Evolutionary conservation across 1,139 yeast genomes (phyloP), one percentile per base, ranked within the genome.

Genomic region (Suhomyces maxii): DNA sequence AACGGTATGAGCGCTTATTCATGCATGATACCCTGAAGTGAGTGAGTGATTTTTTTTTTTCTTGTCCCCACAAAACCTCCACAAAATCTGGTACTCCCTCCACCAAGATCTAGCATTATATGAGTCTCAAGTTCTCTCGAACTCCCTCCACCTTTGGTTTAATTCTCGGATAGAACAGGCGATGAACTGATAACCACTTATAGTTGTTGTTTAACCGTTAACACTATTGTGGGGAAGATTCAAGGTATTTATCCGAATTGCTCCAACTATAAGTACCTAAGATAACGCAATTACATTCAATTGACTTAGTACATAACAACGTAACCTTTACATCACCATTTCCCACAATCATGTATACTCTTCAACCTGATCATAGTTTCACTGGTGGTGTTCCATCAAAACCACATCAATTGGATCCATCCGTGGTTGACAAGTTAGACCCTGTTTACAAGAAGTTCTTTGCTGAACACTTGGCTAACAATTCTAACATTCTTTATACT

Each of bases 401-500:
- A 55, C 74, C 73, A 7, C 59, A 61, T 52, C 44, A 52, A 41
- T 53, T 66, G 42, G 61, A 60, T 50, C 54, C 53, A 6, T 57
- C 64, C 1, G 60, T 67, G 58, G 44, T 34, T 3, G 52, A 44
- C 33, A 50, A 57, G 40, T 53, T 66, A 39, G 71, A 67, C 46
- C 71, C 74, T 6, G 67, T 66, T 40, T 72, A 72, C 50, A 60
- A 68, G n/a, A 56, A 63, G 23, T 73, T 72, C 50, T 72, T 66
- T 60, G 56, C 65, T 38, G 48, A 57, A 30, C 47, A 62, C 40
- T 56, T 76, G 49, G 52, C 61, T 28, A 48, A 59, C 33, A 59
- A 65, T 35, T 65, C 73, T 14, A 64, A 62, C 45, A 63, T 75
- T 36, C 55, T 73, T 26, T 74, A 69, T 52, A 73, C 79, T 11